These are phyloP conservation scores for Aspergillus spinulosporus DNA, from an alignment of 2,329 filamentous ascomycete genomes.

Conservation along the genomic window DNA sequence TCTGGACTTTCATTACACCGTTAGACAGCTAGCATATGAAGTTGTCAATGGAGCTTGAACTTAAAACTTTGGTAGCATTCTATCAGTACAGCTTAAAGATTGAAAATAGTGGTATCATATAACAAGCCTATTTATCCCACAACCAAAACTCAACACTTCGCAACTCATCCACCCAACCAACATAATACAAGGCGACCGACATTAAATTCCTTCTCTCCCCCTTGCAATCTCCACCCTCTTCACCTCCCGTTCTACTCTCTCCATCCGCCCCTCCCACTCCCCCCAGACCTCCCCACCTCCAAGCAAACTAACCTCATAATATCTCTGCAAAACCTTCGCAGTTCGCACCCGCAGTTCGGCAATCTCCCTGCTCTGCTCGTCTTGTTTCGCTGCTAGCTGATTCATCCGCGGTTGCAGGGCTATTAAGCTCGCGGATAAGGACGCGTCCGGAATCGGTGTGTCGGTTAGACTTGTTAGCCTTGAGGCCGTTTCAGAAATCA, in stretches of 20 bases:
- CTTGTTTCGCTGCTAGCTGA: conserved; percentile 37
- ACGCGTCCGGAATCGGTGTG: conserved; percentile 46
- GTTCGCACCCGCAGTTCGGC: conserved; percentile 45
- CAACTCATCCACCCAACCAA: not conserved
- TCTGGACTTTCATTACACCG: conserved; percentile 1
- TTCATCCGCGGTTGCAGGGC: conserved; percentile 46
- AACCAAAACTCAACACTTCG: not conserved
- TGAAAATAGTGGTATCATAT: conserved; percentile 4
- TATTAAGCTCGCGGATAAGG: conserved; percentile 44
- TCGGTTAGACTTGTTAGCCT: conserved; percentile 51
- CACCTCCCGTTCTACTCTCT: conserved; percentile 64
- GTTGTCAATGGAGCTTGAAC: conserved; percentile 6
- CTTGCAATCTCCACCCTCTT: conserved; percentile 62
- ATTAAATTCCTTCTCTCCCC: conserved; percentile 54
- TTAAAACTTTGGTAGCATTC: not conserved
- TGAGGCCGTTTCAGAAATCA: conserved; percentile 50
- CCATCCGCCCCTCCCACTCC: conserved; percentile 68
- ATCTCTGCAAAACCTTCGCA: conserved; percentile 59
- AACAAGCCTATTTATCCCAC: too few species aligned
- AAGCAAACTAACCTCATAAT: conserved; percentile 74
- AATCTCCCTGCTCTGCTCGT: conserved; percentile 41
- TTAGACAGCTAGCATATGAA: conserved; percentile 6
- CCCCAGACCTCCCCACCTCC: conserved; percentile 68
- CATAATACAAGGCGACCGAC: conserved; percentile 19
- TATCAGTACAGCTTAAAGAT: not conserved